phyloP scores from a whole-genome alignment of 2,329 filamentous ascomycete genomes.

The Hymenoscyphus repandus region DNA sequence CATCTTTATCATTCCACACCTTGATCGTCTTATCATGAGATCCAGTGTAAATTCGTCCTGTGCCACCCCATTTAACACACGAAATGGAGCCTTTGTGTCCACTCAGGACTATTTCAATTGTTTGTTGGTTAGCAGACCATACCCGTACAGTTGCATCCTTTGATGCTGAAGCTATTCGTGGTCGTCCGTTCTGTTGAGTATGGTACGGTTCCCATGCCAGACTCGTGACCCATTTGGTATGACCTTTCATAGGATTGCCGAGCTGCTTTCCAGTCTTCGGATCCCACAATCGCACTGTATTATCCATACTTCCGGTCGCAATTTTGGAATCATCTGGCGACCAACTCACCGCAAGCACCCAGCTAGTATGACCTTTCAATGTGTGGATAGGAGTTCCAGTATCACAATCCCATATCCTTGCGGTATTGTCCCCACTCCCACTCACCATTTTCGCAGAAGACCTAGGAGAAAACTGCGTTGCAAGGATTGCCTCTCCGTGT shows the following conservation, averaged over 20 bases:
- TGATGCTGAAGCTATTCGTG: constrained; percentile 77
- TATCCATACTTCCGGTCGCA: constrained; percentile 91
- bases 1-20: constrained; percentile 78
- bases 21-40: constrained; percentile 92
- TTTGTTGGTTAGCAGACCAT: constrained; percentile 76
- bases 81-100: constrained; percentile 87
- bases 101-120: constrained; percentile 74
- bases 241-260: constrained; percentile 69
- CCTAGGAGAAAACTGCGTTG: constrained; percentile 78
- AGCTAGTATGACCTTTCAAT: constrained; percentile 79
- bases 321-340: constrained; percentile 76
- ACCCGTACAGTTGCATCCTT: constrained; percentile 86
- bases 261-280: constrained; percentile 71
- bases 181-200: constrained; percentile 65
- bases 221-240: constrained; percentile 83
- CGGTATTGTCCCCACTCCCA: constrained; percentile 86
- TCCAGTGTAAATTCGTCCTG: constrained; percentile 73
- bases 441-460: constrained; percentile 75
- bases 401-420: constrained; percentile 90
- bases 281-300: constrained; percentile 85
- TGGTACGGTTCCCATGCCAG: constrained; percentile 94
- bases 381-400: constrained; percentile 86
- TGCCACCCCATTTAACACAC: constrained; percentile 93
- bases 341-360: constrained; percentile 85
- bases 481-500: constrained; percentile 85